Evolutionary conservation across 495 filamentous ascomycete genomes (phyloP), one percentile per base, ranked within the genome.

Genomic region (Trichocladium antarcticum): DNA sequence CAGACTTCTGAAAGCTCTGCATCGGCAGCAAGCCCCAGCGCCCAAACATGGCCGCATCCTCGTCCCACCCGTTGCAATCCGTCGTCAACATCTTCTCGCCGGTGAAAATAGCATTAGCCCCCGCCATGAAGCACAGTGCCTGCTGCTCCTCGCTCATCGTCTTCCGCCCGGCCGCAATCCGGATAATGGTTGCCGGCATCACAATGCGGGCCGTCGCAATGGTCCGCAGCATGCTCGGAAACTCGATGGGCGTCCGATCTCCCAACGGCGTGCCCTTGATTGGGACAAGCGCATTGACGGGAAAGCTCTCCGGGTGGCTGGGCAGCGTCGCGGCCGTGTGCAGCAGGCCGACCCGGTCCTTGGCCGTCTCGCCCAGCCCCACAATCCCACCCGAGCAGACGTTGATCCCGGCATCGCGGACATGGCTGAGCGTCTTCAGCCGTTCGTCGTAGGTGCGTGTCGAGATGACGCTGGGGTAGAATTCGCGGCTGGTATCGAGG

Each of bases 51-150:
- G 50, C 77, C 43, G 75, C 79, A 55, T 93, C 87, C 66, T 89
- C 84, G 53, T 88, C 86, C 84, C 85, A 93, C 5, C 86, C 87
- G 53, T 82, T 88, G 60, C 85, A 89, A 47, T 84, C 83, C 0
- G 87, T 90, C 15, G 87, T 93, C 69, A 90, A 58, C 87, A 93
- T 90, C 74, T 87, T 89, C 69, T 93, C 87, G 16, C 87, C 87
- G 1, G 87, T 93, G 63, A 93, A 93, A 7, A 93, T 77, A 11
- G 87, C 87, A 60, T 93, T 93, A 0, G 87, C 87, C 21, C 87
- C 87, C 0, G 87, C 85, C 74, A 81, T 77, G 64, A 90, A 93
- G 58, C 86, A 90, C 50, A 86, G 62, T 17, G 84, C 76, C 67
- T 93, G 87, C 68, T 90, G 80, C 63, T 87, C 85, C 68, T 93